Base-by-base conservation (phyloP, 306 rosid species). In the Myrica gale region DNA sequence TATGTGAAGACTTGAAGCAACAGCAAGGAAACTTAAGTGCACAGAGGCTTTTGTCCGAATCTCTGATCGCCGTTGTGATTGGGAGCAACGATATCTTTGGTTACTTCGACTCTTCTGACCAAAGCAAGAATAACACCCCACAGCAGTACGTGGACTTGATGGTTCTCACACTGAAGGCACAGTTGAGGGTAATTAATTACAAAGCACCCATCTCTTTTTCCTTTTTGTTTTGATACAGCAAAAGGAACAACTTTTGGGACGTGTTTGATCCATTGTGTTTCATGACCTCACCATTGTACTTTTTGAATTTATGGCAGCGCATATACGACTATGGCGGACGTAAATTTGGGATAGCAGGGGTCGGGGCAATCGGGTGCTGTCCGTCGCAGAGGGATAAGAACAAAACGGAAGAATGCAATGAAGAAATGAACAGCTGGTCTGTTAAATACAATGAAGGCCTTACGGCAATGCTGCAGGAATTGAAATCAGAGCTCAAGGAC, bases 41-140 rank as follows among this genome's bases (percentile, higher is more conserved):
- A 46, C 80, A 81, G 12, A 57, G 44, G 1, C 90, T 77, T 55
- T 76, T 92, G 9, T 85, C 96, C 23, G 86, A 84, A 54, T 94
- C 97, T 62, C 82, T 94, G 10, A 84, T 87, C 20, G 20, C 71
- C 16, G 53, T 88, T n/a, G 87, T 86, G 20, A 94, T 94, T 11
- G 98, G 97, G 56, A 85, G 98, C 86, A 94, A 94, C 7, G 97
- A 91, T 76, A 66, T 94, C 16, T 84, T 90, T 39, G 88, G 81
- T 17, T 91, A 91, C 84, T 84, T 78, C 4, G 77, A 23, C 32
- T 86, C 90, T 21, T 32, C 82, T 74, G 60, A 73, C 42, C 82
- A 79, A 51, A 86, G 71, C 19, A 74, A 71, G 7, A 68, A 83
- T 39, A 73, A 13, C 73, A 82, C 87, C 9, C 93, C 88, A 6